phyloP scores from a whole-genome alignment of 176 grass and related monocot genomes.

The Bromus sterilis region DNA sequence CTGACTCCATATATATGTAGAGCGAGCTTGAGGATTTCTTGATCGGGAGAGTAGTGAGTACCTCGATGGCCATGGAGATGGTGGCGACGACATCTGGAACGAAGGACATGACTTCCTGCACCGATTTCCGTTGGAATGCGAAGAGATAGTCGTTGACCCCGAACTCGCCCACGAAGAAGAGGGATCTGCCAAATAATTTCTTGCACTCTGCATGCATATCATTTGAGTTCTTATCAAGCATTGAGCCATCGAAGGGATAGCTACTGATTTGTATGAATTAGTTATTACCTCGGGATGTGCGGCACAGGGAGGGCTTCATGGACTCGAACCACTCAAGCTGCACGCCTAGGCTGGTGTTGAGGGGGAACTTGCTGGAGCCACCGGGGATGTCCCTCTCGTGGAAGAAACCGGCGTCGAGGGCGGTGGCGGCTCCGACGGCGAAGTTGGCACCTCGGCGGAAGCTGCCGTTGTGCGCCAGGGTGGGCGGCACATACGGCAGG shows the following conservation, averaged over 20 bases:
- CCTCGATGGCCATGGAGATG: not conserved
- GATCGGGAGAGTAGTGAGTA: not conserved
- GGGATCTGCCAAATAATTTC: constrained; percentile 2
- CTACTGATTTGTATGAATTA: too few relatives aligned
- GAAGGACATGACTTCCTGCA: not conserved
- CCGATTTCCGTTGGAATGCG: not conserved
- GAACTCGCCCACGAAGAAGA: constrained; percentile 27
- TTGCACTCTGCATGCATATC: not conserved
- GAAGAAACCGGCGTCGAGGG: constrained; percentile 18
- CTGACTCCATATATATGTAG: not conserved
- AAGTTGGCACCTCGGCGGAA: constrained; percentile 23
- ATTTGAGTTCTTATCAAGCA: not conserved
- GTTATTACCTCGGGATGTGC: not conserved
- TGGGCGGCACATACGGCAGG: not conserved
- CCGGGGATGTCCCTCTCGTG: not conserved
- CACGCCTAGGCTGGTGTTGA: constrained; percentile 23
- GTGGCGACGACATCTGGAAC: not conserved
- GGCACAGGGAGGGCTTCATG: constrained; percentile 15
- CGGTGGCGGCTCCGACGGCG: constrained; percentile 23
- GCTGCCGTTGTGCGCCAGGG: constrained; percentile 5
- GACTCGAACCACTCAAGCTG: constrained; percentile 35
- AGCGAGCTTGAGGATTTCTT: too few relatives aligned
- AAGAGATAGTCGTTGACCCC: constrained; percentile 27
- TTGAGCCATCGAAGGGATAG: not conserved
- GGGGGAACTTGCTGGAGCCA: constrained; percentile 5